These are phyloP conservation scores for Cryptococcus sp. DNA, from an alignment of 1,284 basidiomycete species.

Conservation along the genomic window DNA sequence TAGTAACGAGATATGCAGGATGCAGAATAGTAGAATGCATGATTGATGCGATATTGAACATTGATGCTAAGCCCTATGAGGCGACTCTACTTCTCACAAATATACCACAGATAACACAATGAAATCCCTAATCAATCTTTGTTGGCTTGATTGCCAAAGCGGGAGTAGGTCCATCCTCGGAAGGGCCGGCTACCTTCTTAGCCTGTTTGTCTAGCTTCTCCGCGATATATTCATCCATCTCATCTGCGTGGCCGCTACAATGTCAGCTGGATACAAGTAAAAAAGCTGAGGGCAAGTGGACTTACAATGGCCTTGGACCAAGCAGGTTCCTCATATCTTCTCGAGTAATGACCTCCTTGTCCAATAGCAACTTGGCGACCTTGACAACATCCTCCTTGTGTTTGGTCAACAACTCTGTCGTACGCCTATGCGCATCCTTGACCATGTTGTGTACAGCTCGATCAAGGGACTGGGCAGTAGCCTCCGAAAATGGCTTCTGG, in stretches of 20 bases:
- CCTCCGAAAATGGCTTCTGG: constrained; percentile 98
- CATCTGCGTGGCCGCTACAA: constrained; percentile 74
- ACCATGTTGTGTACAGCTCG: constrained; percentile 91
- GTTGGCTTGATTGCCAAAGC: constrained; percentile 19
- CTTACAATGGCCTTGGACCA: constrained; percentile 39
- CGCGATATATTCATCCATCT: constrained; percentile 92
- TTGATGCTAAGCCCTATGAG: not conserved
- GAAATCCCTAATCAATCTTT: constrained; percentile 5
- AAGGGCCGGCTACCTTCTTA: constrained; percentile 2
- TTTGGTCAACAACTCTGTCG: constrained; percentile 72
- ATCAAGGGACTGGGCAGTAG: constrained; percentile 91
- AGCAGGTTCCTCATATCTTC: constrained; percentile 45
- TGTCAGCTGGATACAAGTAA: constrained; percentile 38
- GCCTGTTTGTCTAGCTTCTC: constrained; percentile 43
- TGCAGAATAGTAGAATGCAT: not conserved
- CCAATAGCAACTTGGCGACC: constrained; percentile 81
- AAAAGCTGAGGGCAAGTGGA: constrained; percentile 5
- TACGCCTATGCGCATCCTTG: constrained; percentile 77
- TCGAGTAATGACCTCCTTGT: constrained; percentile 92
- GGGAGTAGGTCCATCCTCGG: constrained; percentile 6
- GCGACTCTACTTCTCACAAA: not conserved
- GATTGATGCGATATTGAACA: not conserved
- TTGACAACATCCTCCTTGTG: constrained; percentile 89
- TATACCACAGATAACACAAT: not conserved
- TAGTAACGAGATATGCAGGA: not conserved